Base-by-base conservation (phyloP, 371 early-diverging fungal species). In the Saksenaea oblongispora region DNA sequence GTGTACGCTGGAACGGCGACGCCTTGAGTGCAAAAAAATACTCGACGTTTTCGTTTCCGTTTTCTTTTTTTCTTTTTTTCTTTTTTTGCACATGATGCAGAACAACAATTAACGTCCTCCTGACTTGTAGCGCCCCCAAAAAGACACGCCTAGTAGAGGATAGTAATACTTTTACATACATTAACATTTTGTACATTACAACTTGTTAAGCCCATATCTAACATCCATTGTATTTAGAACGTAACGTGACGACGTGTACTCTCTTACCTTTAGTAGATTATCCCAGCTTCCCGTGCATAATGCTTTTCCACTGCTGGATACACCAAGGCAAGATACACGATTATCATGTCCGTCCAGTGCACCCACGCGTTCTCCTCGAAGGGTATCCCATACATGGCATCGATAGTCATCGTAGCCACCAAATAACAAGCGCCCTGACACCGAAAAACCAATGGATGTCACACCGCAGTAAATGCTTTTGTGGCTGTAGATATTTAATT, bases 321-420 rank as follows among this genome's bases (percentile, higher is more conserved):
- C 94, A 31, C 96, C 98, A 35, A 98, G 76, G 73, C 97, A 97
- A 67, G 91, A 91, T 18, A 98, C 97, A 18, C 98, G 89, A 83
- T 97, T 97, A 54, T 97, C 97, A 72, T 98, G 98, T 15, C 89
- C 92, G 54, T 91, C 86, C 56, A 98, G 73, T 1, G 94, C 94
- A 34, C 96, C 95, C 18, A 95, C 95, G 54, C 96, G 87, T 58
- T 95, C 93, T 54, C 93, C 95, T 72, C 92, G 91, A 54, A 98
- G 85, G 7, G 95, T 95, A 74, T 98, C 98, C 98, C 98, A 98
- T 8, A 95, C 97, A 68, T 96, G 95, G 85, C 95, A 94, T 77
- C 94, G 95, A 75, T 93, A 96, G 75, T 98, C 97, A 69, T 98
- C 98, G 67, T 97, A 97, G 34, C 96, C 98, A n/a, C 96, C 95